Evolutionary conservation across 305 asterid species (phyloP).

Genomic region (Striga hermonthica): DNA sequence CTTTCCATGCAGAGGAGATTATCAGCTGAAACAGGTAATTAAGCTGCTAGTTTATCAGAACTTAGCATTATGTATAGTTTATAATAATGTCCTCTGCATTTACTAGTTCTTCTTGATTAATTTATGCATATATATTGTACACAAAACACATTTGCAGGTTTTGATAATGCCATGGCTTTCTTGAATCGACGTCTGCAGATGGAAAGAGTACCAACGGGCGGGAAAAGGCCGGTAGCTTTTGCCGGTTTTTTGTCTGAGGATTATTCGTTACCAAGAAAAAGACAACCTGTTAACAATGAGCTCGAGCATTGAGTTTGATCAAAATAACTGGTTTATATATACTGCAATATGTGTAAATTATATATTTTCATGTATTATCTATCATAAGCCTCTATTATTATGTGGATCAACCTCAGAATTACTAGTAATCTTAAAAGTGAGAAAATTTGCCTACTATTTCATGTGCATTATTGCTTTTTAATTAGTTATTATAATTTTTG

Average conservation of each 20-base stretch:
- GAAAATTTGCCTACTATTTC: too few relatives aligned
- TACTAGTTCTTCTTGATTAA: not conserved
- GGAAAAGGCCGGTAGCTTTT: not conserved
- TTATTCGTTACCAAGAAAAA: slow-evolving; percentile 28
- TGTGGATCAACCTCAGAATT: too few relatives aligned
- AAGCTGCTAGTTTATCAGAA: not conserved
- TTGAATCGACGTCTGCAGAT: not conserved
- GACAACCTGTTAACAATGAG: slow-evolving; percentile 29
- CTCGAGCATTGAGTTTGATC: slow-evolving; percentile 18
- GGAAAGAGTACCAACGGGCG: slow-evolving; percentile 1
- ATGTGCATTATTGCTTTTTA: too few relatives aligned
- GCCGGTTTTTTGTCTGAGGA: slow-evolving; percentile 26
- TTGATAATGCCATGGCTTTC: not conserved
- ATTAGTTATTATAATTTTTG: too few relatives aligned
- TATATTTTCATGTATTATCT: too few relatives aligned
- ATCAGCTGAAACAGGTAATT: not conserved
- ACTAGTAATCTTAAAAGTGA: too few relatives aligned
- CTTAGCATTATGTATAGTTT: slow-evolving; percentile 6
- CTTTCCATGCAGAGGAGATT: slow-evolving; percentile 4
- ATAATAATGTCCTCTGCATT: not conserved
- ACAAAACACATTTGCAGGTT: not conserved
- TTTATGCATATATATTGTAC: not conserved
- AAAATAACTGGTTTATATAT: too few relatives aligned
- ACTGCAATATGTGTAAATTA: too few relatives aligned
- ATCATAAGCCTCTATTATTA: too few relatives aligned